phyloP scores from a whole-genome alignment of 805 yeast species.

The Lachancea lanzarotensis region DNA sequence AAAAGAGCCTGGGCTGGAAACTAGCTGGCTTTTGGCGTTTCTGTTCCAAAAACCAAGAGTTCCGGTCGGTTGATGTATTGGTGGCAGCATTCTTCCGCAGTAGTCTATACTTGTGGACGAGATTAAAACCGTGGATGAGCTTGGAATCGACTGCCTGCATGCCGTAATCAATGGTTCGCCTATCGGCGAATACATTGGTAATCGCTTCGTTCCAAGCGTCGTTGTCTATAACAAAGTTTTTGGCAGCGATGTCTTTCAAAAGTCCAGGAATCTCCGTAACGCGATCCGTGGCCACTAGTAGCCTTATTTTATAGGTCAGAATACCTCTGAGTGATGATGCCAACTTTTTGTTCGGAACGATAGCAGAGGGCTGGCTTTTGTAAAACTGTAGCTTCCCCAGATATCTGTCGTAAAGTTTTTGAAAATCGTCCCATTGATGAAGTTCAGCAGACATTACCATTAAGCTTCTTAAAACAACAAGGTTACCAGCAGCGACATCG shows the following conservation, averaged over 20 bases:
- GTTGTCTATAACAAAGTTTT: constrained; percentile 29
- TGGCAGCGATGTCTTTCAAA: constrained; percentile 18
- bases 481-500: constrained; percentile 22
- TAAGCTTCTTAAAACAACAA: constrained; percentile 30
- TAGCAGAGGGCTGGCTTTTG: constrained; percentile 19
- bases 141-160: constrained; percentile 27
- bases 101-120: constrained; percentile 25
- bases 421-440: constrained; percentile 31
- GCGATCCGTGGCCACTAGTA: constrained; percentile 14
- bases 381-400: constrained; percentile 15
- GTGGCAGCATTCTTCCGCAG: constrained; percentile 13
- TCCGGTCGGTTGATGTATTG: constrained; percentile 12
- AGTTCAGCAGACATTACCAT: constrained; percentile 27
- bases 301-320: constrained; percentile 19
- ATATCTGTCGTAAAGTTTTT: constrained; percentile 19
- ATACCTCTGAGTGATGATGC: constrained; percentile 18
- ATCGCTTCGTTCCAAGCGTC: constrained; percentile 30
- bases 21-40: constrained; percentile 16
- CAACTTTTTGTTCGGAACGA: constrained; percentile 18
- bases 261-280: constrained; percentile 17
- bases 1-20: constrained; percentile 24
- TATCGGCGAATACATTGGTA: constrained; percentile 22
- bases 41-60: constrained; percentile 18
- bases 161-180: constrained; percentile 28
- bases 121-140: constrained; percentile 35